These are phyloP conservation scores for Didymella keratinophila DNA, from an alignment of 2,329 filamentous ascomycete genomes.

Conservation along the genomic window DNA sequence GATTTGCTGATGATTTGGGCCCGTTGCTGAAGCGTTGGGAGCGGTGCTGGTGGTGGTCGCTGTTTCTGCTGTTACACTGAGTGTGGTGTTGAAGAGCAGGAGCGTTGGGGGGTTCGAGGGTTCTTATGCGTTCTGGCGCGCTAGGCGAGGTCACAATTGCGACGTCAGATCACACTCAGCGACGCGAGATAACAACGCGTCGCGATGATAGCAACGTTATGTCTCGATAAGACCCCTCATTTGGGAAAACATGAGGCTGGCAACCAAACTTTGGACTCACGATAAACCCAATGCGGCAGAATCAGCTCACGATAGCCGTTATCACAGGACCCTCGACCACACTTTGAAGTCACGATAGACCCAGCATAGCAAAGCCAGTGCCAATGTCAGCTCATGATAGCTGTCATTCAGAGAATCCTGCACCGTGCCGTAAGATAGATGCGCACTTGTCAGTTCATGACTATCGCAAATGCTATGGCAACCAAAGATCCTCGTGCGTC, in stretches of 20 bases:
- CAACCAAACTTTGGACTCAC: too few species aligned
- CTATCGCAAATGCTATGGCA: not conserved
- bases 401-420: not conserved
- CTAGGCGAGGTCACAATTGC: too few species aligned
- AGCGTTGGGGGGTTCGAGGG: conserved; percentile 15
- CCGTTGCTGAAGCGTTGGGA: conserved; percentile 2
- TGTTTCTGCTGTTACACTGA: conserved; percentile 24
- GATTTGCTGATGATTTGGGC: not conserved
- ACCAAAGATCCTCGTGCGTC: not conserved
- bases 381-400: not conserved
- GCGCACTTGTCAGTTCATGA: not conserved
- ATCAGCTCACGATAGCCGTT: not conserved
- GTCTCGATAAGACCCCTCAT: too few species aligned
- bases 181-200: too few species aligned
- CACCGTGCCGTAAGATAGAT: too few species aligned
- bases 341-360: not conserved
- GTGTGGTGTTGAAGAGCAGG: conserved; percentile 28
- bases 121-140: not conserved
- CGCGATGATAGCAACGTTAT: too few species aligned
- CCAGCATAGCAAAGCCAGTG: not conserved
- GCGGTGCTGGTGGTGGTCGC: conserved; percentile 24
- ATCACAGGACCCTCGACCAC: not conserved
- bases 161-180: too few species aligned
- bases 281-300: not conserved
- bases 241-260: too few species aligned